phyloP scores from a whole-genome alignment of 139 green algal genomes.

The Chlamydomonas incerta region DNA sequence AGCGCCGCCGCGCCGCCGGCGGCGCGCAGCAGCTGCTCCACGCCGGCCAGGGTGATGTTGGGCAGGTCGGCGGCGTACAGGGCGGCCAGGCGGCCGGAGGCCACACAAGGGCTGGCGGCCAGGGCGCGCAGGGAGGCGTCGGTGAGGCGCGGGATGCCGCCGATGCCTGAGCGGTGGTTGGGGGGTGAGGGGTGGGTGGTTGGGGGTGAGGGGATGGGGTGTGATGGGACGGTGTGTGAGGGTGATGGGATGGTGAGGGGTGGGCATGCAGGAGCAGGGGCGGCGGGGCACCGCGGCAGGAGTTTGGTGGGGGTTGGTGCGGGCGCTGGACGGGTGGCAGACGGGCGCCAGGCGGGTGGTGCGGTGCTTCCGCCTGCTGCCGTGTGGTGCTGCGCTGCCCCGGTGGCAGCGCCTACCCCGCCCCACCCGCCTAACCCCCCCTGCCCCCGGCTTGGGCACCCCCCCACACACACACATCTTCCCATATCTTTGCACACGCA shows the following conservation, averaged over 20 bases:
- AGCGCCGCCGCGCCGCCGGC: no score
- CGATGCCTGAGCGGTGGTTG: not conserved
- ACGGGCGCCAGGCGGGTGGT: no score
- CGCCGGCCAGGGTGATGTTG: not conserved
- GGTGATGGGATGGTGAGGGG: no score
- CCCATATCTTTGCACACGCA: not conserved
- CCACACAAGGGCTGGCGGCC: not conserved
- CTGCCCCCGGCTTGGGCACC: no score
- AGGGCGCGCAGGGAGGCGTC: constrained; percentile 7
- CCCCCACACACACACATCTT: not conserved
- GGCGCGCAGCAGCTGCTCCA: not conserved
- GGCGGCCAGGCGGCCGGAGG: not conserved
- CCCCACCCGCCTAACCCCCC: no score
- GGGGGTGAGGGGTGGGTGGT: not conserved
- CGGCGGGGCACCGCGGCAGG: no score
- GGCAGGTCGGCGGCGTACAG: constrained; percentile 27
- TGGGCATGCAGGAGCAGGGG: no score
- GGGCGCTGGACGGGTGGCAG: not conserved
- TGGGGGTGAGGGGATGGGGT: no score
- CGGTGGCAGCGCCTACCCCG: no score
- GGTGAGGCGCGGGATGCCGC: constrained; percentile 16
- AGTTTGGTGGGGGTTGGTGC: not conserved
- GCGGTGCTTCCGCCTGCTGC: no score
- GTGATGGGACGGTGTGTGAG: no score
- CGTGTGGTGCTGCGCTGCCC: no score